phyloP scores from a whole-genome alignment of 805 yeast genomes.

The Millerozyma miso region DNA sequence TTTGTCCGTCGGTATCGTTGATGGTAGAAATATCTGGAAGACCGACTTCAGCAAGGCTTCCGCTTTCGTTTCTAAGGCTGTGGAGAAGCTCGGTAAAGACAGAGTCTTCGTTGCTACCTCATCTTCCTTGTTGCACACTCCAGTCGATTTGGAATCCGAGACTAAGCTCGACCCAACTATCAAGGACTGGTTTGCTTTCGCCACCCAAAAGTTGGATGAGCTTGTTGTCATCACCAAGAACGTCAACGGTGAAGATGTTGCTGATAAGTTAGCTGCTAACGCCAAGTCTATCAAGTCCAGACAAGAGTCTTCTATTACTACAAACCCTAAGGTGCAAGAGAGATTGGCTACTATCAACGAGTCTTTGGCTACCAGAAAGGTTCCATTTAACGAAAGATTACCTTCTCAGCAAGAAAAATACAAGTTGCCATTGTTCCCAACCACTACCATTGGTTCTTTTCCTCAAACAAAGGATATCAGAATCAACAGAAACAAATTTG shows the following conservation, averaged over 20 bases:
- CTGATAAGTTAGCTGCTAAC: slow-evolving; percentile 77
- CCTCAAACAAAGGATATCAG: slow-evolving; percentile 99
- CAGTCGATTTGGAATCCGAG: slow-evolving; percentile 93
- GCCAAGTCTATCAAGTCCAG: slow-evolving; percentile 83
- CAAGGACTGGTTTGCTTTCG: slow-evolving; percentile 98
- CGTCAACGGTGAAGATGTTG: slow-evolving; percentile 76
- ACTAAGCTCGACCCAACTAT: slow-evolving; percentile 83
- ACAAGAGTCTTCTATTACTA: slow-evolving; percentile 81
- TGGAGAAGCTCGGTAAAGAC: slow-evolving; percentile 78
- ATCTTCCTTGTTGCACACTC: slow-evolving; percentile 96
- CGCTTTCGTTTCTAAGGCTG: slow-evolving; percentile 75
- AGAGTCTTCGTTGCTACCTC: slow-evolving; percentile 91
- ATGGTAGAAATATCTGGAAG: slow-evolving; percentile 99
- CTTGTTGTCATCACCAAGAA: slow-evolving; percentile 89
- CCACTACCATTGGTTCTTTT: slow-evolving; percentile 99
- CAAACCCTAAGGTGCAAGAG: slow-evolving; percentile 83
- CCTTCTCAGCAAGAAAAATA: slow-evolving; percentile 80
- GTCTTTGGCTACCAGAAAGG: slow-evolving; percentile 75
- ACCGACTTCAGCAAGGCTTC: slow-evolving; percentile 88
- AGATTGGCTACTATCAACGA: slow-evolving; percentile 77
- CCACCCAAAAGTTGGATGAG: slow-evolving; percentile 92
- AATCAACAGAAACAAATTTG: slow-evolving; percentile 95
- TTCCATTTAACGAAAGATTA: slow-evolving; percentile 84
- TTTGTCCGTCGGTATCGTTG: slow-evolving; percentile 94
- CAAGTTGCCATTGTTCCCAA: slow-evolving; percentile 98